These are phyloP conservation scores for Aspergillus sp. DNA, from an alignment of 2,329 filamentous ascomycete genomes.

Conservation along the genomic window DNA sequence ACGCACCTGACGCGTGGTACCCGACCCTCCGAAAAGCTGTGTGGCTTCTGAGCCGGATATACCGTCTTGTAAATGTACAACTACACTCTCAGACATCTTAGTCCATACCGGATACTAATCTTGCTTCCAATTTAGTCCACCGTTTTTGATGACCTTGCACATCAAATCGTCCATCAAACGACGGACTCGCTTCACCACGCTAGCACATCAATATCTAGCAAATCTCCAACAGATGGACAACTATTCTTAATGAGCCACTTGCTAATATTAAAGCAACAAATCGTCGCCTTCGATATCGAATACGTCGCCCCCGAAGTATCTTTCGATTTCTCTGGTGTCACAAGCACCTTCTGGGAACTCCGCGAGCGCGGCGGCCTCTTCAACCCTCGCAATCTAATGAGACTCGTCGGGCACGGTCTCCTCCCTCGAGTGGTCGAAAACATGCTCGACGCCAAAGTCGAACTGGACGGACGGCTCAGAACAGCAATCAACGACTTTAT, in stretches of 20 bases:
- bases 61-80: conserved; percentile 64
- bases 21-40: conserved; percentile 67
- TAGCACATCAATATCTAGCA: conserved; percentile 67
- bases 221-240: conserved; percentile 70
- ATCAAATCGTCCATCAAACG: conserved; percentile 85
- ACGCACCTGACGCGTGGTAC: conserved; percentile 62
- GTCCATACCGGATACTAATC: conserved; percentile 4
- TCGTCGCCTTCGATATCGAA: conserved; percentile 93
- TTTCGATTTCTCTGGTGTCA: conserved; percentile 66
- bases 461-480: conserved; percentile 62
- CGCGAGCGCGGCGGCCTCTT: conserved; percentile 65
- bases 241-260: conserved; percentile 95
- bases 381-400: conserved; percentile 63
- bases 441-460: conserved; percentile 70
- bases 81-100: neutral
- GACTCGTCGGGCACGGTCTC: conserved; percentile 57
- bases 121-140: conserved; percentile 49
- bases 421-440: conserved; percentile 68
- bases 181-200: conserved; percentile 79
- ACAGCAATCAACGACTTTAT: conserved; percentile 67
- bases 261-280: conserved; percentile 90
- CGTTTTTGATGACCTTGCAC: conserved; percentile 70
- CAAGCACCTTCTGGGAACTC: conserved; percentile 67
- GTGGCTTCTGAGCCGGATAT: conserved; percentile 68
- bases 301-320: conserved; percentile 65